phyloP scores from a whole-genome alignment of 257 asterid species.

The Prunella vulgaris region DNA sequence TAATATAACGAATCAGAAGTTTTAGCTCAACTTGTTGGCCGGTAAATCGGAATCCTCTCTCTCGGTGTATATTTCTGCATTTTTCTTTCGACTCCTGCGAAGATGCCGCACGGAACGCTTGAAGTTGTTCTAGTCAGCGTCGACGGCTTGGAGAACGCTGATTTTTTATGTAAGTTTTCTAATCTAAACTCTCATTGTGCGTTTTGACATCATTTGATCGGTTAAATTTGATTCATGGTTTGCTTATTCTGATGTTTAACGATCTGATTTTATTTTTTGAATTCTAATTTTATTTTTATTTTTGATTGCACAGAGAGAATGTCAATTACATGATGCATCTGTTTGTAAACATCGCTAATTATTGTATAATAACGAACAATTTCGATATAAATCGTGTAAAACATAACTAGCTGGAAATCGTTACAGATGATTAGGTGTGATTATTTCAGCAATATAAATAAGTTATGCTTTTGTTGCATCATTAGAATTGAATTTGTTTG shows the following conservation, averaged over 20 bases:
- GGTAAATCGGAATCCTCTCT: neutral
- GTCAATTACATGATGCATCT: neutral
- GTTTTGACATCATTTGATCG: neutral
- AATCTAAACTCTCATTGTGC: neutral
- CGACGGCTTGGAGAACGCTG: conserved; percentile 51
- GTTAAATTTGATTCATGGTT: neutral
- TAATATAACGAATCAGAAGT: too few relatives aligned
- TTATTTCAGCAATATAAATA: neutral
- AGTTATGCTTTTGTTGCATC: neutral
- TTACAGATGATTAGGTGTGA: neutral
- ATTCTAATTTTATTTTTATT: neutral
- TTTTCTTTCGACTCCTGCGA: conserved; percentile 12
- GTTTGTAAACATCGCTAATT: neutral
- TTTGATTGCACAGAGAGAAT: neutral
- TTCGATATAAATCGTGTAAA: neutral
- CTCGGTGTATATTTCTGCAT: neutral
- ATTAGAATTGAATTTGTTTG: neutral
- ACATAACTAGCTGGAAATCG: neutral
- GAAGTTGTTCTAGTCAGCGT: conserved; percentile 63
- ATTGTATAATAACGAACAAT: neutral
- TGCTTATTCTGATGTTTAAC: neutral
- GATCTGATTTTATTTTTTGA: neutral
- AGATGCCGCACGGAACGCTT: conserved; percentile 71
- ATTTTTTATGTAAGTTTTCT: conserved; percentile 40
- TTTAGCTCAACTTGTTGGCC: neutral